phyloP scores from a whole-genome alignment of 2,329 filamentous ascomycete genomes.

The Ilyonectria robusta region DNA sequence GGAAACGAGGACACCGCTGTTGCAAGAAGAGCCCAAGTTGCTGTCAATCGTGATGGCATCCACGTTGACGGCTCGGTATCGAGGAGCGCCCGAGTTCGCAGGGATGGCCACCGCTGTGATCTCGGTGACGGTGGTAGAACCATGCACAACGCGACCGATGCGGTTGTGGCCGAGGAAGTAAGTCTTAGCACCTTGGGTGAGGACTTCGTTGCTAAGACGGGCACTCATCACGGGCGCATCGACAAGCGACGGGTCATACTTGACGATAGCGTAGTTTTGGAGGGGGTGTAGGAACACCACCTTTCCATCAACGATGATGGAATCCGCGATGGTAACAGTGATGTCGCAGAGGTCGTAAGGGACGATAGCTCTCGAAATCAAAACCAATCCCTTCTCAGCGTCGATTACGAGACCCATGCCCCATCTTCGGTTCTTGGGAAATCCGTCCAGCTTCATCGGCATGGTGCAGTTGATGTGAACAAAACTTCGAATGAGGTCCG shows the following conservation, averaged over 20 bases:
- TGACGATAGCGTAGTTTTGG: slow-evolving; percentile 95
- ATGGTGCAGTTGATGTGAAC: slow-evolving; percentile 93
- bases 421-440: slow-evolving; percentile 93
- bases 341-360: slow-evolving; percentile 98
- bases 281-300: slow-evolving; percentile 96
- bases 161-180: slow-evolving; percentile 99
- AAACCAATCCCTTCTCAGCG: slow-evolving; percentile 93
- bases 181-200: slow-evolving; percentile 93
- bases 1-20: slow-evolving; percentile 91
- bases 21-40: slow-evolving; percentile 89
- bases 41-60: slow-evolving; percentile 98
- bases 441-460: slow-evolving; percentile 98
- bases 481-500: slow-evolving; percentile 93
- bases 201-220: slow-evolving; percentile 82
- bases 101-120: slow-evolving; percentile 98
- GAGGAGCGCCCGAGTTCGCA: slow-evolving; percentile 89
- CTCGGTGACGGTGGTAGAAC: slow-evolving; percentile 95
- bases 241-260: slow-evolving; percentile 95
- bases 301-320: slow-evolving; percentile 93
- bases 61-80: slow-evolving; percentile 95
- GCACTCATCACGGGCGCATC: slow-evolving; percentile 93
- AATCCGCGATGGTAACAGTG: slow-evolving; percentile 95
- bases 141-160: slow-evolving; percentile 92
- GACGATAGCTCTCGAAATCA: slow-evolving; percentile 94
- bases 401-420: slow-evolving; percentile 98